Evolutionary conservation across 1,284 basidiomycete genomes (phyloP).

Genomic region (Sporisorium iseilematis-ciliati): DNA sequence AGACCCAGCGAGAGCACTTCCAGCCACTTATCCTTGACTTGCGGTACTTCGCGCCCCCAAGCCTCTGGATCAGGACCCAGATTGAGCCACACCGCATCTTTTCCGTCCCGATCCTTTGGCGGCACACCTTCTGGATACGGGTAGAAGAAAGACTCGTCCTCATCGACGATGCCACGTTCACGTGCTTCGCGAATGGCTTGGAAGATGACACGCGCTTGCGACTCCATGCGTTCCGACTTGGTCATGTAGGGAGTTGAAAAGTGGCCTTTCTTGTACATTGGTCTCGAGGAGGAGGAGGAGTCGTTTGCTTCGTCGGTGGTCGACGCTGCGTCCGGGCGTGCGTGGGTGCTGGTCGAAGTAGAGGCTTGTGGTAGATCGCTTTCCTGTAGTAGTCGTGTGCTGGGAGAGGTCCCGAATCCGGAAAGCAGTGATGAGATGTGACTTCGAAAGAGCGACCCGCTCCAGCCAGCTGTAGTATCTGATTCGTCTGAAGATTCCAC

Average conservation of each 20-base stretch:
- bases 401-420: conserved; percentile 27
- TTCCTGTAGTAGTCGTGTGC: conserved; percentile 8
- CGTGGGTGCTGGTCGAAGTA: neutral
- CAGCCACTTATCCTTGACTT: conserved; percentile 47
- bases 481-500: neutral
- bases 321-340: neutral
- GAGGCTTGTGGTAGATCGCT: neutral
- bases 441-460: conserved; percentile 30
- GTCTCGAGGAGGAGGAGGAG: neutral
- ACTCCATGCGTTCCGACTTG: conserved; percentile 50
- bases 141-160: conserved; percentile 55
- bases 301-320: neutral
- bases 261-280: neutral
- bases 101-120: conserved; percentile 24
- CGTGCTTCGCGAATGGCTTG: conserved; percentile 46
- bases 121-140: conserved; percentile 43
- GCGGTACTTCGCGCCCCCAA: conserved; percentile 41
- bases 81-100: conserved; percentile 41
- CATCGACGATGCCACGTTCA: conserved; percentile 45
- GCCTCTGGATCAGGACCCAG: conserved; percentile 42
- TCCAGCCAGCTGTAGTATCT: conserved; percentile 27
- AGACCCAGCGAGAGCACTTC: conserved; percentile 47
- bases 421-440: conserved; percentile 30
- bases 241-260: conserved; percentile 13
- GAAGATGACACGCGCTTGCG: conserved; percentile 50